Base-by-base conservation (phyloP, 345 rosid genomes). In the Populus simonii region DNA sequence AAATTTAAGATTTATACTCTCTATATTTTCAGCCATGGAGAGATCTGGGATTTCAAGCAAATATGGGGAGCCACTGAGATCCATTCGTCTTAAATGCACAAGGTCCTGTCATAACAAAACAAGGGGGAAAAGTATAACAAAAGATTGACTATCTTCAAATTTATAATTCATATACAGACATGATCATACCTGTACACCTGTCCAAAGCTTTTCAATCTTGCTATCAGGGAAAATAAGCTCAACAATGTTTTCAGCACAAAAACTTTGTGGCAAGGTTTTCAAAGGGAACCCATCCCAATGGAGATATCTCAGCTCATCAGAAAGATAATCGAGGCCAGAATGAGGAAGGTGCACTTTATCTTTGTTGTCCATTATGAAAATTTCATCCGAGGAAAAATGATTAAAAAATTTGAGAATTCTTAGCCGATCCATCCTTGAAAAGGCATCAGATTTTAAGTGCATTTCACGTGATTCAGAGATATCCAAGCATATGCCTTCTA, bases 241-340 rank as follows among this genome's bases (percentile, higher is more conserved):
- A 43, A 74, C 77, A 41, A 74, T 70, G 16, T 65, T 74, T 45
- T 74, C 71, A n/a, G 62, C 70, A 65, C 43, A 63, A 29, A 74
- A 74, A 6, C 27, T 63, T 27, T 23, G 6, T 1, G 77, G 77
- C 62, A 74, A 12, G 7, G 70, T 63, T 29, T 63, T 74, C 5
- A 8, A 63, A 63, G 36, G 36, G 36, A 33, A 33, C 6, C 36
- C 36, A 33, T 33, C 36, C 36, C 36, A 33, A 33, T 4, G 77
- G 77, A 74, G 70, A 45, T 74, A 74, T 2, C 70, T 74, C 29
- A 74, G 18, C 29, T 27, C 62, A 63, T 39, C 20, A 45, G 77
- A 43, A 65, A 45, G 45, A 65, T 12, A 74, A 11, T 17, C 41
- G 27, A 74, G 77, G 4, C 76, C 76, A 39, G 20, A 18, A 15